Conservation (phyloP, 2,329 filamentous ascomycete genomes). For the Diplodia sapinea region DNA sequence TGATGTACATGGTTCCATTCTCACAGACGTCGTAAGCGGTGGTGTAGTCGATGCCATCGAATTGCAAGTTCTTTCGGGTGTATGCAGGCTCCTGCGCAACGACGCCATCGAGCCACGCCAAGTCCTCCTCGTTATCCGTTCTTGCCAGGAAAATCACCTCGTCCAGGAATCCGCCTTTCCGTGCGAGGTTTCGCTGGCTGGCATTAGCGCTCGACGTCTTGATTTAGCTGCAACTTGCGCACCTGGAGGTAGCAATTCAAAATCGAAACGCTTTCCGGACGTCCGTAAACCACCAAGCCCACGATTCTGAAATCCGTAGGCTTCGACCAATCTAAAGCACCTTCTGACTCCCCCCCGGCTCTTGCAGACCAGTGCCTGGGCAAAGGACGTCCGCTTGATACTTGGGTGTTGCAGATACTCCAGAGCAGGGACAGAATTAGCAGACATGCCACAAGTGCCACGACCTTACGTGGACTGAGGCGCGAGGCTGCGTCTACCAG, state of each 20-base stretch:
- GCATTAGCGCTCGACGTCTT: too few relatives aligned
- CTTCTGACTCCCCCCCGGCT: slow-evolving; percentile 40
- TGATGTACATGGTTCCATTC: slow-evolving; percentile 47
- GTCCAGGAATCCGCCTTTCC: slow-evolving; percentile 51
- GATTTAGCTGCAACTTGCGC: too few relatives aligned
- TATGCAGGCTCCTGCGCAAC: slow-evolving; percentile 44
- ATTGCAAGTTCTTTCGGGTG: slow-evolving; percentile 33
- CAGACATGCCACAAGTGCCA: neutral
- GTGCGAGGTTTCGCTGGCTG: slow-evolving; percentile 45
- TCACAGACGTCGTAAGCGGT: slow-evolving; percentile 34
- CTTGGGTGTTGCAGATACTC: neutral
- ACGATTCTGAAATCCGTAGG: slow-evolving; percentile 46
- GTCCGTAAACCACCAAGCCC: slow-evolving; percentile 48
- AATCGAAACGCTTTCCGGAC: slow-evolving; percentile 45
- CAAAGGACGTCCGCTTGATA: neutral
- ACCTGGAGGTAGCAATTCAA: slow-evolving; percentile 49
- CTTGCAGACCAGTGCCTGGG: slow-evolving; percentile 52
- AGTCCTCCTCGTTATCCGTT: slow-evolving; percentile 44
- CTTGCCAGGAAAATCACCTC: slow-evolving; percentile 51
- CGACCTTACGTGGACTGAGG: slow-evolving; percentile 1
- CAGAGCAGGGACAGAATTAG: slow-evolving; percentile 21
- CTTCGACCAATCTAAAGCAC: slow-evolving; percentile 39
- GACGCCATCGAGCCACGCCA: slow-evolving; percentile 46
- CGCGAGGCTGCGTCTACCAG: neutral
- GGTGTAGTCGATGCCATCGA: slow-evolving; percentile 34